phyloP scores from a whole-genome alignment of 2,329 filamentous ascomycete genomes.

The Elsinoe perseae region DNA sequence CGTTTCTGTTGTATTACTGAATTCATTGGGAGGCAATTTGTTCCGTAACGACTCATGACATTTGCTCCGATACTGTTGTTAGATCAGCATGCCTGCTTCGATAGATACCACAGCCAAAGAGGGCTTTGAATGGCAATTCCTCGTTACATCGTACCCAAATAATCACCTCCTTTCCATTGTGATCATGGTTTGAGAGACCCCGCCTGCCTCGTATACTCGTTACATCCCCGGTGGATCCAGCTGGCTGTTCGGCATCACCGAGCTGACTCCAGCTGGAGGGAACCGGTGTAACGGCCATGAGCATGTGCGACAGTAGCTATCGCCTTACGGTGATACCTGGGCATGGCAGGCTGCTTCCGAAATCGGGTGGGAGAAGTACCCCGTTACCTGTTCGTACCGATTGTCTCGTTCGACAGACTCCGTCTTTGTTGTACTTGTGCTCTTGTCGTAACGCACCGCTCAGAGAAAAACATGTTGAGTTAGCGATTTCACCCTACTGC shows the following conservation, averaged over 20 bases:
- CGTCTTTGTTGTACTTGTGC: no score
- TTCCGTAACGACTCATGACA: constrained; percentile 1
- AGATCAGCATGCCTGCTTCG: background rate
- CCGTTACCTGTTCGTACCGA: background rate
- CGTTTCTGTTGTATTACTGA: background rate
- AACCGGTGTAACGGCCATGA: background rate
- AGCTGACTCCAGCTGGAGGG: background rate
- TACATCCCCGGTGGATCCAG: background rate
- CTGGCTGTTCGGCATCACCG: background rate
- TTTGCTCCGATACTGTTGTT: background rate
- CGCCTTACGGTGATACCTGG: no score
- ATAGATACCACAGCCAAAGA: constrained; percentile 11
- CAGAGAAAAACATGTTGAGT: no score
- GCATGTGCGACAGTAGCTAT: no score
- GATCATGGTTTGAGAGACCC: background rate
- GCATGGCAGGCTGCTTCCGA: no score
- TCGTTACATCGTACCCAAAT: background rate
- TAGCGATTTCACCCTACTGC: no score
- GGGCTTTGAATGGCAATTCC: background rate
- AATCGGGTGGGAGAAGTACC: no score
- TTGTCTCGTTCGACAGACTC: background rate
- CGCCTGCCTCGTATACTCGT: no score
- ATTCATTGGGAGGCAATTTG: background rate
- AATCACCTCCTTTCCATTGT: background rate
- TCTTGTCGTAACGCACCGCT: no score